phyloP scores from a whole-genome alignment of 1,139 yeast genomes.

The Saccharomyces pastorianus region DNA sequence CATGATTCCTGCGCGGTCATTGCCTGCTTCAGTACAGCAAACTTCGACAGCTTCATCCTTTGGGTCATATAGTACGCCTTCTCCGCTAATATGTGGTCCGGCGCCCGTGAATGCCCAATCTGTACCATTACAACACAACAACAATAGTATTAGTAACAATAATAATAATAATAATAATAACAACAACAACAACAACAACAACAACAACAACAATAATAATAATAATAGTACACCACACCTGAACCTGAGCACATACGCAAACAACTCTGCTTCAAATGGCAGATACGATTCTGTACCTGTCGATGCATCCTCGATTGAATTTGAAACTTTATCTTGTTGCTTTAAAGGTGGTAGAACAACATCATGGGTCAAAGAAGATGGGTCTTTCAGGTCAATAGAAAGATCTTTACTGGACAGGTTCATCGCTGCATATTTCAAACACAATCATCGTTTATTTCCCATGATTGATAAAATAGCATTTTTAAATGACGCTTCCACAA shows the following conservation, averaged over 20 bases:
- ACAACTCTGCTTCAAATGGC: neutral
- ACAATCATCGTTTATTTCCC: constrained; percentile 40
- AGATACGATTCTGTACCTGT: constrained; percentile 15
- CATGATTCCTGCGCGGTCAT: neutral
- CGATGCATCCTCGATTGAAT: constrained; percentile 24
- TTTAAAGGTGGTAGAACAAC: constrained; percentile 26
- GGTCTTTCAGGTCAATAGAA: constrained; percentile 19
- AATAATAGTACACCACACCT: neutral
- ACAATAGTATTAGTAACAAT: constrained; percentile 1
- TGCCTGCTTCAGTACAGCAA: neutral
- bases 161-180: constrained; percentile 1
- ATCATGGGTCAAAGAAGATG: constrained; percentile 18
- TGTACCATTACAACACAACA: neutral
- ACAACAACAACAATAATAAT: too few species aligned
- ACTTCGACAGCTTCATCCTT: neutral
- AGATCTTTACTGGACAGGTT: constrained; percentile 28
- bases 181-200: constrained; percentile 2
- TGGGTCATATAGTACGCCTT: neutral
- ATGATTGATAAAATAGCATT: constrained; percentile 37
- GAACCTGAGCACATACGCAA: neutral
- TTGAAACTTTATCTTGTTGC: constrained; percentile 22
- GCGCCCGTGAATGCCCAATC: neutral
- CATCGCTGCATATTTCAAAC: constrained; percentile 38
- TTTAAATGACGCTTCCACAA: constrained; percentile 29
- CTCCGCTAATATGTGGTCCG: neutral